Conservation (phyloP, 139 green algal genomes). For the Haematococcus sp. region DNA sequence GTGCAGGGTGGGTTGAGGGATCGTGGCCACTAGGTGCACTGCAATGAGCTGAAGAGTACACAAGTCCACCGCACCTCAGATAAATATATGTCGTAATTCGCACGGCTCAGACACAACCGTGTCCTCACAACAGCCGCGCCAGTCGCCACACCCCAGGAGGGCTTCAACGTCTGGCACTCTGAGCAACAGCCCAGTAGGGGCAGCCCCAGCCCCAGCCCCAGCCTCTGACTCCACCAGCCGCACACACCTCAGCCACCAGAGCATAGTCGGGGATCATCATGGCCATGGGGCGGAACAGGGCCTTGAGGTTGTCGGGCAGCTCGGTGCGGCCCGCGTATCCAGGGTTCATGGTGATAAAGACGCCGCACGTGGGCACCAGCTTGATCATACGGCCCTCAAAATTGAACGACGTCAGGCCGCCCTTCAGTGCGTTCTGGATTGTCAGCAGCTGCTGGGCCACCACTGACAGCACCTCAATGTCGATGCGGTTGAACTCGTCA, state of each 20-base stretch:
- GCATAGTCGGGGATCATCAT: conserved; percentile 91
- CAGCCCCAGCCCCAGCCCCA: no score
- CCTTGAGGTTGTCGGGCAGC: conserved; percentile 80
- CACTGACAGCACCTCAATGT: conserved; percentile 84
- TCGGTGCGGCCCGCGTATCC: conserved; percentile 83
- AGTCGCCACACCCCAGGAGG: no score
- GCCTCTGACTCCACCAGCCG: no score
- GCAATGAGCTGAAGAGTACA: no score
- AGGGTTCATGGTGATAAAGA: conserved; percentile 93
- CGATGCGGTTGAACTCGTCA: conserved; percentile 90
- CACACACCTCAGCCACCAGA: conserved; percentile 57
- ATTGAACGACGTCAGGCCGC: conserved; percentile 66
- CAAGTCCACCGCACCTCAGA: no score
- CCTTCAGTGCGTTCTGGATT: conserved; percentile 78
- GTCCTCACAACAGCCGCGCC: no score
- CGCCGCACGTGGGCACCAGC: conserved; percentile 73
- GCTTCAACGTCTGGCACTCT: no score
- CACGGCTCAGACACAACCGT: no score
- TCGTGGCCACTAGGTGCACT: no score
- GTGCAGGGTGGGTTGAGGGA: no score
- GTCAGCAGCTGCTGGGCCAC: conserved; percentile 88
- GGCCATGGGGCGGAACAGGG: conserved; percentile 78
- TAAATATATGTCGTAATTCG: no score
- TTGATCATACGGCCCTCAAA: conserved; percentile 83
- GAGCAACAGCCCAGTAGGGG: no score